A percentile compares a stretch with the other conserved stretches of the same genome.
Conservation (phyloP, 768 basidiomycete genomes). For the Lentinula boryana region DNA sequence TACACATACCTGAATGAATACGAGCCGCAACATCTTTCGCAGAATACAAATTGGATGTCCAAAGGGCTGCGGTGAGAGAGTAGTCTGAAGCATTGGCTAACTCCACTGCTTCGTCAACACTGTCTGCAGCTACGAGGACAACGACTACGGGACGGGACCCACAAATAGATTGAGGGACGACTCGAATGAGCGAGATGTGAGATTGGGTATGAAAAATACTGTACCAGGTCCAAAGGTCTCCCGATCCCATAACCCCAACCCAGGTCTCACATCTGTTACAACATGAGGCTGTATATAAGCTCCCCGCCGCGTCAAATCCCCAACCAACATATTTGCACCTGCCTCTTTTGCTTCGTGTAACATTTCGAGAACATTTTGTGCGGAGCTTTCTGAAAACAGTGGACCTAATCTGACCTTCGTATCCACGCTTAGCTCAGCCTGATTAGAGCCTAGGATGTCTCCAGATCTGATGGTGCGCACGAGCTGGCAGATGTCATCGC, state of each 20-base stretch:
- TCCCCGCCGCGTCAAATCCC: conserved; percentile 32
- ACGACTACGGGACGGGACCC: conserved; percentile 25
- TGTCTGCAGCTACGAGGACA: conserved; percentile 37
- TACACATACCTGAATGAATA: conserved; percentile 36
- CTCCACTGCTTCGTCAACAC: conserved; percentile 47
- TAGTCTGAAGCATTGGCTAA: conserved; percentile 51
- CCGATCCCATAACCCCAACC: conserved; percentile 46
- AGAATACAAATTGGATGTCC: conserved; percentile 39
- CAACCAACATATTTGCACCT: conserved; percentile 42
- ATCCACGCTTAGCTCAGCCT: conserved; percentile 11
- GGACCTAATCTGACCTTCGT: conserved; percentile 24
- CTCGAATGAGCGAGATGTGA: not conserved
- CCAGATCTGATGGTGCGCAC: conserved; percentile 32
- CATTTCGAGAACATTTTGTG: conserved; percentile 37
- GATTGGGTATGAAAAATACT: not conserved
- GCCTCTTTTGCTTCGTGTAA: conserved; percentile 35
- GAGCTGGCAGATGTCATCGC: conserved; percentile 26
- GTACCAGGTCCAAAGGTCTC: conserved; percentile 61
- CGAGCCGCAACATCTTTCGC: conserved; percentile 40
- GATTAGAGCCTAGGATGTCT: conserved; percentile 10
- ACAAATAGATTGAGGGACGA: not conserved
- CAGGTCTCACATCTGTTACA: conserved; percentile 38
- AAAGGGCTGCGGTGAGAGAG: conserved; percentile 45
- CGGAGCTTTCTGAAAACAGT: conserved; percentile 38
- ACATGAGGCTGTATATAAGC: conserved; percentile 49